phyloP scores from a whole-genome alignment of 2,329 filamentous ascomycete species.

The Xylariales sp. region DNA sequence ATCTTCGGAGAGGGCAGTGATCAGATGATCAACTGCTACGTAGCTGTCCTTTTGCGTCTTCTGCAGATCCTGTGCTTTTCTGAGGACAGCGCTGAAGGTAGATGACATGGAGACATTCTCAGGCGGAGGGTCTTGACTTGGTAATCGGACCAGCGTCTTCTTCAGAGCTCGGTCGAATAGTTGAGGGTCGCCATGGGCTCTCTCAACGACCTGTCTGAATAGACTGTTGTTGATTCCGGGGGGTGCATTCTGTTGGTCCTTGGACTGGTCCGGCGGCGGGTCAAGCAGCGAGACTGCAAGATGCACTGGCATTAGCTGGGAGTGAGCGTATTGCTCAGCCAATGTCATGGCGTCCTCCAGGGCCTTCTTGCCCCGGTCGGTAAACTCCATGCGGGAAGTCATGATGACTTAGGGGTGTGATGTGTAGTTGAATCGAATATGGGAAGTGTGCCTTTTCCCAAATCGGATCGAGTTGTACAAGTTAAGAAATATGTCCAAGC shows the following conservation, averaged over 20 bases:
- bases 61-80: conserved; percentile 81
- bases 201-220: conserved; percentile 90
- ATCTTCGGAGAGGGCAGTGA: conserved; percentile 80
- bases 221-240: conserved; percentile 65
- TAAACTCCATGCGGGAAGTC: conserved; percentile 83
- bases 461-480: not conserved
- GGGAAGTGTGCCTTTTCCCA: not conserved
- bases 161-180: conserved; percentile 84
- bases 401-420: conserved; percentile 41
- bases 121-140: conserved; percentile 91
- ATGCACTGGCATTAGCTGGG: conserved; percentile 86
- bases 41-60: conserved; percentile 97
- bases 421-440: conserved; percentile 14
- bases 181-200: conserved; percentile 88
- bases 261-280: conserved; percentile 69
- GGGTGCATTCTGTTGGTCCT: conserved; percentile 75
- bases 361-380: conserved; percentile 85
- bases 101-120: conserved; percentile 82
- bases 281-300: conserved; percentile 79
- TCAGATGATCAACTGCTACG: conserved; percentile 92
- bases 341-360: conserved; percentile 83
- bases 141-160: conserved; percentile 83
- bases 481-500: no score
- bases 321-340: conserved; percentile 85
- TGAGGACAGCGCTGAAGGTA: conserved; percentile 74